Evolutionary conservation across 305 asterid species (phyloP), one percentile per base, ranked within the genome.

Genomic region (Fraxinus floribunda): DNA sequence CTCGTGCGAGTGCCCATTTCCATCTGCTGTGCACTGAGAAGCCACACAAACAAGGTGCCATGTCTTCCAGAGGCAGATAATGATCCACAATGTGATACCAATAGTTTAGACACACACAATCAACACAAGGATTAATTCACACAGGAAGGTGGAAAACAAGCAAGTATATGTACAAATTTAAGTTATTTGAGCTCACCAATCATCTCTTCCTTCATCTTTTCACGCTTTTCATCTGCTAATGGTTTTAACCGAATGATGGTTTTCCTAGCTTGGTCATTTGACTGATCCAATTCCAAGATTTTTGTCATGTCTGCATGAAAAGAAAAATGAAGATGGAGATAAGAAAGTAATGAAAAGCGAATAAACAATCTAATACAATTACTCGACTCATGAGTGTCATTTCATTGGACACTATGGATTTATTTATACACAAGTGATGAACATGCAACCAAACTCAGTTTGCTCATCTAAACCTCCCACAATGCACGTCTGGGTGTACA

Each of bases 201-300:
- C 99, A 95, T 95, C 90, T 95, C 99, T 86, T 95, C 99, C 90
- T 95, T 94, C 97, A 95, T 91, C 90, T 95, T 93, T 78, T 95
- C 99, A 62, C 99, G 92, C 87, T 95, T 95, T 83, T 89, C 98
- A 82, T 94, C 99, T 18, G 99, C 99, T 83, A 95, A 70, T 86
- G 99, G 99, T 87, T 94, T 93, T 76, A 95, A 86, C 46, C 96
- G 97, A 30, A 87, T 75, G 80, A 92, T 87, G 81, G 85, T 75
- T 86, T 94, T 91, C 91, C 96, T 89, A 84, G 96, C 98, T 85
- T 93, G 97, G 85, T 89, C 87, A 84, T 94, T 86, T 80, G 93
- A 86, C 4, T 91, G 97, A 85, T 95, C 98, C 90, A 92, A 38
- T 83, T 95, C 99, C 85, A 94, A 85, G 86, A 94, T 83, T 83